Conservation (phyloP, 2,329 filamentous ascomycete genomes). For the Cytospora piceae region DNA sequence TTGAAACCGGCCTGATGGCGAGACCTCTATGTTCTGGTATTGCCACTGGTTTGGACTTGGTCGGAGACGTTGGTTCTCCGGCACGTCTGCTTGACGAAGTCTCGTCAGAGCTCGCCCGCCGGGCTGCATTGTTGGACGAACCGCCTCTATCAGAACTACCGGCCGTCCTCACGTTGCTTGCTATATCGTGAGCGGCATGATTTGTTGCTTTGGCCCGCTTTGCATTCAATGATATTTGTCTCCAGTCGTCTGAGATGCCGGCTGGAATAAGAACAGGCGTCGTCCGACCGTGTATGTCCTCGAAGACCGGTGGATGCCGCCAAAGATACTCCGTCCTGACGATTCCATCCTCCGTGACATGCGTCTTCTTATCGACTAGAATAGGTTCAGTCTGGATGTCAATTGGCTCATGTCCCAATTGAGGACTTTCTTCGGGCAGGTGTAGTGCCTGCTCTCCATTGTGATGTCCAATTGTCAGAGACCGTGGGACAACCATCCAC, state of each 20-base stretch:
- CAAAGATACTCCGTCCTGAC: background rate
- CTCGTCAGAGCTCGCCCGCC: background rate
- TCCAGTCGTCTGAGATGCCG: background rate
- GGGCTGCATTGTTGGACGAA: background rate
- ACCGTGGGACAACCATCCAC: background rate
- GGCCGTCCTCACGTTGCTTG: background rate
- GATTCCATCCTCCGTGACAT: background rate
- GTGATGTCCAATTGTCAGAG: background rate
- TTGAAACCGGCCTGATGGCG: background rate
- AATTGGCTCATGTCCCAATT: background rate
- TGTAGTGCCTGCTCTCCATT: background rate
- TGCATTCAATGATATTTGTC: background rate
- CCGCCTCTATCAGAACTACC: background rate
- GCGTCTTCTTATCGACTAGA: background rate
- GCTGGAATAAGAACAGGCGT: background rate
- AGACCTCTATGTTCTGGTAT: background rate
- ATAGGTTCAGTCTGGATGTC: background rate
- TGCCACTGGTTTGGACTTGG: background rate
- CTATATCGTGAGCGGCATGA: background rate
- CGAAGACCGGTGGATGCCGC: background rate
- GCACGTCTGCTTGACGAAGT: background rate
- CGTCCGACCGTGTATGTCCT: background rate
- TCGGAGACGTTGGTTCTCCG: background rate
- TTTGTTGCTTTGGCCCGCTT: background rate
- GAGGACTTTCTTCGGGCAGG: background rate